Evolutionary conservation across 768 basidiomycete species (phyloP).

Genomic region (Pulveroboletus sp.): DNA sequence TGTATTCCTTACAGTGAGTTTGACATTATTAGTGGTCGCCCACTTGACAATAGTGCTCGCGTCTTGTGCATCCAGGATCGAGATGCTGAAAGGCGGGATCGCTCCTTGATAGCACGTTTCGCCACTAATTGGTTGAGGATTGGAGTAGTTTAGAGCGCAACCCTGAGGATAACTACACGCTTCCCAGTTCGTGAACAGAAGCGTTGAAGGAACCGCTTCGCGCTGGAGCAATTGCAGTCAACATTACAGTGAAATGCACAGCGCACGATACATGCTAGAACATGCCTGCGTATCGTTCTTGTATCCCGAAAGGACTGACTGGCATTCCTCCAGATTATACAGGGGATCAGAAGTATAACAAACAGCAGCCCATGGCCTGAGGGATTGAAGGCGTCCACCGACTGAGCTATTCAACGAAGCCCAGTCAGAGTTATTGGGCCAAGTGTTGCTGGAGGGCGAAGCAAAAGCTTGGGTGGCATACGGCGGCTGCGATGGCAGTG

Average conservation of each 20-base stretch:
- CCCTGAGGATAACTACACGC: slow-evolving; percentile 14
- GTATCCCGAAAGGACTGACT: slow-evolving; percentile 11
- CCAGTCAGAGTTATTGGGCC: slow-evolving; percentile 11
- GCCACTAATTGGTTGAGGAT: slow-evolving; percentile 14
- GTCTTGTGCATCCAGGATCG: slow-evolving; percentile 16
- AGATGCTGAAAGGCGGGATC: slow-evolving; percentile 17
- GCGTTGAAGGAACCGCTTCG: slow-evolving; percentile 14
- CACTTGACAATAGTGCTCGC: slow-evolving; percentile 19
- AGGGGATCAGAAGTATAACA: slow-evolving; percentile 19
- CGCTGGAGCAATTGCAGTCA: slow-evolving; percentile 10
- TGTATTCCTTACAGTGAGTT: slow-evolving; percentile 22
- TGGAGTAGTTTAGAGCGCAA: slow-evolving; percentile 15
- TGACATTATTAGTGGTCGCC: slow-evolving; percentile 17
- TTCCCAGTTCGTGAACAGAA: slow-evolving; percentile 25
- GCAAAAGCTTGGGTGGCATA: slow-evolving; percentile 7
- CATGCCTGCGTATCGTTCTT: slow-evolving; percentile 14
- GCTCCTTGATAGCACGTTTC: slow-evolving; percentile 17
- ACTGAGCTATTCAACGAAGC: slow-evolving; percentile 12
- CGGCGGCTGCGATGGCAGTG: not conserved
- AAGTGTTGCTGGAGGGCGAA: slow-evolving; percentile 1
- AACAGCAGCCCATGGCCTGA: slow-evolving; percentile 21
- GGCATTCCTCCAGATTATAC: slow-evolving; percentile 14
- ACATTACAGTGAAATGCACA: not conserved
- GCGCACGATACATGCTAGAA: not conserved
- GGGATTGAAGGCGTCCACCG: slow-evolving; percentile 14